phyloP scores from a whole-genome alignment of 2,329 filamentous ascomycete genomes.

The Cryphonectria naterciae region DNA sequence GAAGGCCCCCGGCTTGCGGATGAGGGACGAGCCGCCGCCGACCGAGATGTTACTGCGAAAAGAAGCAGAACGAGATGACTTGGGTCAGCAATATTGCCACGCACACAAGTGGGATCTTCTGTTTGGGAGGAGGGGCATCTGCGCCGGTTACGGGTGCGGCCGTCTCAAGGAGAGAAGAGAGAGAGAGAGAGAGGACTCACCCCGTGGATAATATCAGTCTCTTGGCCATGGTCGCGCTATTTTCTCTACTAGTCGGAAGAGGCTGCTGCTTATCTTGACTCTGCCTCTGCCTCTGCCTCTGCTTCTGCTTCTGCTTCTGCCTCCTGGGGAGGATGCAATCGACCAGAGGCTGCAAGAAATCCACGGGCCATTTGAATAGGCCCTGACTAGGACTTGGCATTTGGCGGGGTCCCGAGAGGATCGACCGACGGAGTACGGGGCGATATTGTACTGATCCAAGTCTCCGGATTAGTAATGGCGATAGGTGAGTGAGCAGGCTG shows the following conservation, averaged over 20 bases:
- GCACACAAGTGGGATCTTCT: neutral
- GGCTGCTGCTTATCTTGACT: conserved; percentile 10
- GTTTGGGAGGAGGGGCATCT: conserved; percentile 18
- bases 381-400: conserved; percentile 20
- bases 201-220: conserved; percentile 29
- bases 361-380: conserved; percentile 21
- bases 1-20: conserved; percentile 75
- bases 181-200: too few relatives aligned
- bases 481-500: neutral
- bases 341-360: conserved; percentile 22
- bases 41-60: conserved; percentile 76
- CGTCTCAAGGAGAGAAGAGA: neutral
- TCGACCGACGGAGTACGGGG: neutral
- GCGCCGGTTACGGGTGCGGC: conserved; percentile 8
- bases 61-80: neutral
- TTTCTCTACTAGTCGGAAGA: neutral
- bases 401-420: conserved; percentile 17
- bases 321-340: conserved; percentile 20
- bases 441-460: neutral
- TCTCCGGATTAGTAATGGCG: conserved; percentile 17
- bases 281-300: conserved; percentile 14
- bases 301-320: conserved; percentile 17
- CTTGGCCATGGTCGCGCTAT: conserved; percentile 25
- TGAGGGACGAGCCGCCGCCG: conserved; percentile 79
- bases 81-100: neutral